Base-by-base conservation (phyloP, 371 early-diverging fungal species). In the Apophysomyces variabilis region DNA sequence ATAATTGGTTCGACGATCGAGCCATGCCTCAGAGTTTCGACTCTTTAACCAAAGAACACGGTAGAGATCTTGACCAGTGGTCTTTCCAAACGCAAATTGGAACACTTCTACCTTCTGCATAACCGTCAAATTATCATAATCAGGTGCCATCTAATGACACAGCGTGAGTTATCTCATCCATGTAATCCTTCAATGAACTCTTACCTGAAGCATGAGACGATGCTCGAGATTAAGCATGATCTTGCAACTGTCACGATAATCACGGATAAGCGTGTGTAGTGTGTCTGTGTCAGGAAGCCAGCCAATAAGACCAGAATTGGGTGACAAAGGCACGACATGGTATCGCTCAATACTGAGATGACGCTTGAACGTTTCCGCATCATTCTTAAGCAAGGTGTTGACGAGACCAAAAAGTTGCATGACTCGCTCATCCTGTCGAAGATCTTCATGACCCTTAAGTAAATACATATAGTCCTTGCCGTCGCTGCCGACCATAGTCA, bases 401-500 rank as follows among this genome's bases (percentile, higher is more conserved):
- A 99, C 93, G 35, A 99, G 89, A 4, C 96, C 98, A 84, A 99
- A 99, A 58, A 98, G 77, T 78, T 99, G 99, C 98, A 99, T 99
- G 11, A 97, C 99, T 62, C 99, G 91, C 82, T 99, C 99, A 77
- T 99, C 99, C 78, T 98, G 98, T 60, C 99, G 91, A 39, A 99
- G 77, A 86, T 99, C 99, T 83, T 98, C 99, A 72, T 96, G 97
- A 8, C 96, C 99, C 85, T 99, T 99, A 64, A 98, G 85, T 63
- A 98, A 72, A 70, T 89, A 99, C 76, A 92, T 93, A 73, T 97
- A 97, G 18, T 93, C 93, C 36, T 86, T 85, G 26, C 99, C 97
- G 70, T 98, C 95, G 60, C 89, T 91, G 41, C 98, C 99, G 43
- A 84, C 80, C 54, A 98, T 92, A 3, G 89, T 88, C 66, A 98